Evolutionary conservation across 148 eudicot genomes (phyloP).

Genomic region (Gaultheria prostrata): DNA sequence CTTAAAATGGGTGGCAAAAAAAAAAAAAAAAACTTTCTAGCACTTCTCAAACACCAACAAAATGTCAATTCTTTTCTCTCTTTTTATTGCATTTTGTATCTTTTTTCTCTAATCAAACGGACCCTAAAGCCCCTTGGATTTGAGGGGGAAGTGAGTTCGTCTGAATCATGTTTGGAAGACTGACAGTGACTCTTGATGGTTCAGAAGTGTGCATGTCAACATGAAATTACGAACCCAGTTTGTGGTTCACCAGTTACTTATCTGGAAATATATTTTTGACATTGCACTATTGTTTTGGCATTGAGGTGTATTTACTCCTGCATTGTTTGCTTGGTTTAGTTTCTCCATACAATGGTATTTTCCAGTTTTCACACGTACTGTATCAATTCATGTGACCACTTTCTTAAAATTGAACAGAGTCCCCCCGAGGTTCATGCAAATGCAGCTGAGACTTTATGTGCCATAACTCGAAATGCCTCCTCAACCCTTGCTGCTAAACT

Average conservation of each 20-base stretch:
- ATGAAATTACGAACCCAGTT: not conserved
- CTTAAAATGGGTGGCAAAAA: no score
- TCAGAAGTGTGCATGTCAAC: not conserved
- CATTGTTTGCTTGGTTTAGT: not conserved
- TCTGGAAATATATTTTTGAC: not conserved
- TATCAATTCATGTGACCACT: conserved; percentile 12
- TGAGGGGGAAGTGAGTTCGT: not conserved
- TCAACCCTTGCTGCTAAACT: conserved; percentile 90
- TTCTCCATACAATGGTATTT: not conserved
- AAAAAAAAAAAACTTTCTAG: no score
- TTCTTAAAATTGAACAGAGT: conserved; percentile 46
- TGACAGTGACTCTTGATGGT: not conserved
- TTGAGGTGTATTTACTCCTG: conserved; percentile 4
- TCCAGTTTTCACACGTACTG: not conserved
- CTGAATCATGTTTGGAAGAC: not conserved
- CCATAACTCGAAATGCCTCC: conserved; percentile 77
- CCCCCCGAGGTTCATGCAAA: conserved; percentile 95
- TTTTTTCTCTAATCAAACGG: no score
- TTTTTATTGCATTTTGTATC: no score
- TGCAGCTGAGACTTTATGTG: conserved; percentile 89
- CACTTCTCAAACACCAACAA: no score
- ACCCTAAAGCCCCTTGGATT: not conserved
- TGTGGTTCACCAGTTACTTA: not conserved
- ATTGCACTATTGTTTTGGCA: not conserved
- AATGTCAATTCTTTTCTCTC: no score